phyloP scores from a whole-genome alignment of 2,329 filamentous ascomycete species.

The Clarireedia monteithiana region DNA sequence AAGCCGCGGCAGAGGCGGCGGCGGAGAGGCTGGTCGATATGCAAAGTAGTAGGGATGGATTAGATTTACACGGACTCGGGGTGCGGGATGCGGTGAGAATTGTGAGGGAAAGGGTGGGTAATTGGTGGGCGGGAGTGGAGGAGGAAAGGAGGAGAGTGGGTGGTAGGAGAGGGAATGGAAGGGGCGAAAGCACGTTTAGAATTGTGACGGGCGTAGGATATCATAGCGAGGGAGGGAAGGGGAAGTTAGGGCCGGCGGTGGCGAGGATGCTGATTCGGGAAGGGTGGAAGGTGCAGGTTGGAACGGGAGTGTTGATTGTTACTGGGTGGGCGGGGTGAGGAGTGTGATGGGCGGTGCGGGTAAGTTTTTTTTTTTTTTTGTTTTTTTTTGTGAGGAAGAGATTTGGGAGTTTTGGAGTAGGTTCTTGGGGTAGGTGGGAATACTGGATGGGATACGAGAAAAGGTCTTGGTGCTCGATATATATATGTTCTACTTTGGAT shows the following conservation, averaged over 20 bases:
- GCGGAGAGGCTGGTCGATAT: conserved; percentile 62
- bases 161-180: conserved; percentile 30
- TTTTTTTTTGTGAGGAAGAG: too few species aligned
- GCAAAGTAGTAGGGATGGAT: conserved; percentile 51
- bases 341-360: background rate
- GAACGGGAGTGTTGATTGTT: conserved; percentile 63
- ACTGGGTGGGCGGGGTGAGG: conserved; percentile 42
- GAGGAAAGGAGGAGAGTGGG: conserved; percentile 20
- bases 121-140: conserved; percentile 75
- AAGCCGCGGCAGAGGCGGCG: conserved; percentile 51
- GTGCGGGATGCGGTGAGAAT: conserved; percentile 79
- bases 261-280: conserved; percentile 64
- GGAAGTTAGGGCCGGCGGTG: conserved; percentile 73
- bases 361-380: too few species aligned
- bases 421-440: too few species aligned
- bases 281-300: conserved; percentile 74
- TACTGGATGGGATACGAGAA: too few species aligned
- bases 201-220: conserved; percentile 76
- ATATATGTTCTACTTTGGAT: too few species aligned
- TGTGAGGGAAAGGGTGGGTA: conserved; percentile 54
- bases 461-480: too few species aligned
- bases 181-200: conserved; percentile 46
- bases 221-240: conserved; percentile 71
- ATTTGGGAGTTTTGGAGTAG: too few species aligned
- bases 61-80: conserved; percentile 79